Percentiles rank a stretch among this genome's conserved stretches.
Conservation (phyloP, 2,329 filamentous ascomycete genomes). For the Grosmannia serpens region DNA sequence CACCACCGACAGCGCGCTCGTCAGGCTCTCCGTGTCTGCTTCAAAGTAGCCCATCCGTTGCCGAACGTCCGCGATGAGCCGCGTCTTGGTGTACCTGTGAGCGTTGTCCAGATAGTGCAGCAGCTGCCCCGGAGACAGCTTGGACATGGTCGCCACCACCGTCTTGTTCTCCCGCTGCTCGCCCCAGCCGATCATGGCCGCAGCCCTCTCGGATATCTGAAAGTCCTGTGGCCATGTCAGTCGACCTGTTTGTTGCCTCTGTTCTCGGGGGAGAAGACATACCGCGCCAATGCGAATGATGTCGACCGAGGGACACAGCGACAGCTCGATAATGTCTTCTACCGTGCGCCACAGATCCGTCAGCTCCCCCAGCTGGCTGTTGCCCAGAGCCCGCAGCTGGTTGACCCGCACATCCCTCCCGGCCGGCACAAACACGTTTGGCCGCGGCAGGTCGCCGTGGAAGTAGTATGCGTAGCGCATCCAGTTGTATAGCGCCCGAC, state of each 20-base stretch:
- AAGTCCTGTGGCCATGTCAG: constrained; percentile 11
- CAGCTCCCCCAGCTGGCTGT: constrained; percentile 31
- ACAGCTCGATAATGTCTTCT: constrained; percentile 30
- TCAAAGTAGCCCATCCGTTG: constrained; percentile 29
- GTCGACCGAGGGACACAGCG: constrained; percentile 34
- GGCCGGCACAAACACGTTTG: constrained; percentile 10
- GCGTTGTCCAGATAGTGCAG: constrained; percentile 35
- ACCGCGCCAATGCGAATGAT: constrained; percentile 23
- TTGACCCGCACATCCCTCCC: constrained; percentile 26
- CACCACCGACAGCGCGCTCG: constrained; percentile 11
- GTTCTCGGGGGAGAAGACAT: constrained; percentile 10
- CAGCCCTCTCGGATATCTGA: constrained; percentile 13
- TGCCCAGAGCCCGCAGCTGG: constrained; percentile 32
- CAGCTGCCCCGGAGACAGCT: constrained; percentile 38
- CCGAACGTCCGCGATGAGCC: constrained; percentile 30
- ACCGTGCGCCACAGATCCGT: constrained; percentile 33
- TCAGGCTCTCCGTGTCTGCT: constrained; percentile 32
- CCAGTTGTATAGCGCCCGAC: constrained; percentile 40
- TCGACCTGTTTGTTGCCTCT: neutral
- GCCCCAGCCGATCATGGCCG: constrained; percentile 19
- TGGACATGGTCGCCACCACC: constrained; percentile 27
- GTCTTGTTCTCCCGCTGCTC: constrained; percentile 17
- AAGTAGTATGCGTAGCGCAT: constrained; percentile 43
- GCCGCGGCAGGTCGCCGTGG: constrained; percentile 29
- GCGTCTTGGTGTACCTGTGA: constrained; percentile 32